phyloP scores from a whole-genome alignment of 1,284 basidiomycete genomes.

The Pisolithus thermaeus region DNA sequence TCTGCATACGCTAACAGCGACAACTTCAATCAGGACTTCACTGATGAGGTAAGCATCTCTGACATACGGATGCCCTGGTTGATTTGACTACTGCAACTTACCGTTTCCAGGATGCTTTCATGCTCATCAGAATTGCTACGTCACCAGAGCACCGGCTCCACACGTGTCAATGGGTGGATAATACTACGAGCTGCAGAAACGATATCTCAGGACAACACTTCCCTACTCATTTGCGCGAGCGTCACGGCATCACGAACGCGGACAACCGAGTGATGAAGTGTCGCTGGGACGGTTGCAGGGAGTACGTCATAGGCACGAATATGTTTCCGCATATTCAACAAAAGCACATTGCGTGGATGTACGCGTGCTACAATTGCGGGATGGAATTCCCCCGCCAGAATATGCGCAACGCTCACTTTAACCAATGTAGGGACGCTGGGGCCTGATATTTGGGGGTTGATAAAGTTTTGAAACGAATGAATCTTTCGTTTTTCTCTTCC shows the following conservation, averaged over 20 bases:
- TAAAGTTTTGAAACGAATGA: no score
- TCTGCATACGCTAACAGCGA: slow-evolving; percentile 8
- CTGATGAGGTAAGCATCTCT: slow-evolving; percentile 20
- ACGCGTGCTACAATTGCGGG: slow-evolving; percentile 23
- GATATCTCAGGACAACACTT: slow-evolving; percentile 17
- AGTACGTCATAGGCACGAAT: slow-evolving; percentile 13
- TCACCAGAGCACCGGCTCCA: slow-evolving; percentile 22
- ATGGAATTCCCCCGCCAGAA: slow-evolving; percentile 9
- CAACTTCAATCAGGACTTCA: slow-evolving; percentile 27
- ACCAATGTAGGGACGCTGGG: slow-evolving; percentile 6
- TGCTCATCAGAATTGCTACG: slow-evolving; percentile 21
- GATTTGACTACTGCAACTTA: neutral
- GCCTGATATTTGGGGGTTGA: neutral
- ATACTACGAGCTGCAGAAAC: slow-evolving; percentile 8
- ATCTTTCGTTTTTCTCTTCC: neutral
- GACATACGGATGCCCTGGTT: neutral
- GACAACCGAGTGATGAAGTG: slow-evolving; percentile 14
- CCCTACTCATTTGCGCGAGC: slow-evolving; percentile 15
- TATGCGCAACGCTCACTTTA: slow-evolving; percentile 17
- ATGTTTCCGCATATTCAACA: slow-evolving; percentile 24
- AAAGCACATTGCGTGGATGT: slow-evolving; percentile 20
- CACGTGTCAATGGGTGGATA: slow-evolving; percentile 20
- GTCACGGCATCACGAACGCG: slow-evolving; percentile 15
- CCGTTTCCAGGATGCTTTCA: slow-evolving; percentile 21
- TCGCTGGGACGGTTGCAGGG: slow-evolving; percentile 21